Evolutionary conservation across 352 stramenopile species (phyloP), one percentile per base, ranked within the genome.

Genomic region (Blastocystis sp.): DNA sequence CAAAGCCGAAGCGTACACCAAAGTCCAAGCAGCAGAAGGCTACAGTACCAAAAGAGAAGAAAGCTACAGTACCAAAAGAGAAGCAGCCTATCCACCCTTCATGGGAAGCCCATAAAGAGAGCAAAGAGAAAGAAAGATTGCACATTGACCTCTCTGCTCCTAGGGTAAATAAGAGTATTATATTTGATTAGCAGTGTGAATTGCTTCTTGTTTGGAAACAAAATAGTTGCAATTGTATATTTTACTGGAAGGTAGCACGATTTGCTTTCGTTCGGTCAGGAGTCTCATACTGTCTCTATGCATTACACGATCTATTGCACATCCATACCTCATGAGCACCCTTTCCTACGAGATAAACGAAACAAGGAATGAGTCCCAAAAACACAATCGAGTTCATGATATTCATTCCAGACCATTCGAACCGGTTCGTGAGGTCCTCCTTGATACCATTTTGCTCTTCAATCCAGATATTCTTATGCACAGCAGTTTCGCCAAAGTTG

Each of bases 381-480:
- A 85, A 85, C 20, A 85, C 55, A 43, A 85, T 66, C 5, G 20
- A 54, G 26, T 85, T 85, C 47, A 85, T 47, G 11, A 85, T 85
- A 68, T 85, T 85, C 20, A 37, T 8, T 85, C 73, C 73, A 65
- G 16, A 54, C 73, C 73, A 85, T 55, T 85, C 73, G 34, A 85
- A 85, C 50, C 73, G 26, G 53, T 85, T 85, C 11, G 73, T 85
- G 50, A 89, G 78, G 34, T 79, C 78, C 66, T 89, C 78, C 66
- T 89, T 89, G n/a, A 89, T 79, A 41, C 78, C 78, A 43, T 89
- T 89, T 26, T 89, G 78, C n/a, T 89, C 78, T 30, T 89, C 78
- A 76, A 89, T 79, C 63, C 63, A 89, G 78, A 89, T 89, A 59
- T 89, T 89, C 78, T 89, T 89, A 41, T 30, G 63, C 5, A 89